Conservation (phyloP, 2,329 filamentous ascomycete genomes). For the Fusarium palustre region DNA sequence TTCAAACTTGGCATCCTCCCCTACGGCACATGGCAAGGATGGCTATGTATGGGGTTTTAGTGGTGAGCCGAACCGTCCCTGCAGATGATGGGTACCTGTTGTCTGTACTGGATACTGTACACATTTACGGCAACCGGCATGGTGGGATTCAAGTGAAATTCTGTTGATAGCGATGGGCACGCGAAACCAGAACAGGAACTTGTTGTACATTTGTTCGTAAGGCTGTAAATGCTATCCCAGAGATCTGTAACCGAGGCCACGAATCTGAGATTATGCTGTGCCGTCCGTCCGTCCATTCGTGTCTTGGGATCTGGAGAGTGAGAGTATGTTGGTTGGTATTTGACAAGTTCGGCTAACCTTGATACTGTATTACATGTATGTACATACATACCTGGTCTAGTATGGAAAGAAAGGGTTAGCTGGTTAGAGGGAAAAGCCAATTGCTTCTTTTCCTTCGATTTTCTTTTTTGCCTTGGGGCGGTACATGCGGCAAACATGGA, state of each 20-base stretch:
- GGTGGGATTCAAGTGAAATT: slow-evolving; percentile 4
- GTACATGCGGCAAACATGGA: slow-evolving; percentile 8
- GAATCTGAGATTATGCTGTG: background rate
- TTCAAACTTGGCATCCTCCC: slow-evolving; percentile 35
- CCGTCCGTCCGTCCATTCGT: background rate
- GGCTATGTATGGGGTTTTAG: slow-evolving; percentile 21
- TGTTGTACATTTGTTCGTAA: slow-evolving; percentile 22
- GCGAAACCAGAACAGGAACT: slow-evolving; percentile 33
- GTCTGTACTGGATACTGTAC: background rate
- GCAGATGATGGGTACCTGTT: slow-evolving; percentile 14
- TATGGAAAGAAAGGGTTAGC: background rate
- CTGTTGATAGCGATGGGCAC: slow-evolving; percentile 5
- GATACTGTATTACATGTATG: too few species aligned
- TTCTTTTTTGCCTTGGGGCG: background rate
- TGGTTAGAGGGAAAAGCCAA: background rate
- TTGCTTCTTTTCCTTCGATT: too few species aligned
- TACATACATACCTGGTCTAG: too few species aligned
- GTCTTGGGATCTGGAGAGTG: background rate
- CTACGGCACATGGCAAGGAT: slow-evolving; percentile 30
- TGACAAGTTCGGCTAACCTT: too few species aligned
- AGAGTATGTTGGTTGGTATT: background rate
- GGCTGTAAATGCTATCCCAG: background rate
- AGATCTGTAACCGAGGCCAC: background rate
- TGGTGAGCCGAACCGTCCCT: slow-evolving; percentile 30
- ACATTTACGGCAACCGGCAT: background rate